Percentiles rank a stretch among this genome's conserved stretches.
These are phyloP conservation scores for Casuarina glauca DNA, from an alignment of 306 rosid species.

Conservation along the genomic window DNA sequence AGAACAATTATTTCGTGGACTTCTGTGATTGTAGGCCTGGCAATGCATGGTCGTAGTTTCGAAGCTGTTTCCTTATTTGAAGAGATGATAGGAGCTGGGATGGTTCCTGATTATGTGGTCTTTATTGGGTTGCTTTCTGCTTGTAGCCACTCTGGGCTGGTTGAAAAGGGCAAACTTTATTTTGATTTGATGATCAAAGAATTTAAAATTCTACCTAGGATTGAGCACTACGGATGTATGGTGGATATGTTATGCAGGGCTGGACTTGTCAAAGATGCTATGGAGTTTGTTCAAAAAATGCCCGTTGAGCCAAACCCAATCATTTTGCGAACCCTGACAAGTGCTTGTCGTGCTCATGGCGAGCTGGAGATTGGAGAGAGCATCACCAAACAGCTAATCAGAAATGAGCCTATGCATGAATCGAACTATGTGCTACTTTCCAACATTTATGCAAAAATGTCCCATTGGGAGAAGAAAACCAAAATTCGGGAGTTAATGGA, in stretches of 20 bases:
- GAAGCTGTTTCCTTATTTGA: slow-evolving; percentile 72
- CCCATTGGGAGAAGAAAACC: slow-evolving; percentile 77
- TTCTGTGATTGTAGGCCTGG: slow-evolving; percentile 78
- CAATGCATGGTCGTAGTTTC: slow-evolving; percentile 81
- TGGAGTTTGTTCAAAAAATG: slow-evolving; percentile 64
- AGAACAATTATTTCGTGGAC: slow-evolving; percentile 89
- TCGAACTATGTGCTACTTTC: slow-evolving; percentile 83
- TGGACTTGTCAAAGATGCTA: slow-evolving; percentile 74
- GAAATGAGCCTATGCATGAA: slow-evolving; percentile 64
- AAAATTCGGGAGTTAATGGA: slow-evolving; percentile 81
- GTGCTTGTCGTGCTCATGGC: slow-evolving; percentile 71
- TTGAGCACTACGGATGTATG: slow-evolving; percentile 92
- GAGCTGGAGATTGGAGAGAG: slow-evolving; percentile 74
- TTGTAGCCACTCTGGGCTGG: slow-evolving; percentile 82
- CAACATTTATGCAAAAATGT: slow-evolving; percentile 77
- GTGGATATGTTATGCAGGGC: slow-evolving; percentile 88
- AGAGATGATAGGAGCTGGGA: slow-evolving; percentile 60
- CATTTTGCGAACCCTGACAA: slow-evolving; percentile 65
- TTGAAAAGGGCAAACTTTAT: slow-evolving; percentile 63
- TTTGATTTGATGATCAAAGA: slow-evolving; percentile 54
- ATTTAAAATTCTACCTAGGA: slow-evolving; percentile 60
- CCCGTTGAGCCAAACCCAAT: slow-evolving; percentile 72
- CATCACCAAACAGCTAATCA: slow-evolving; percentile 58
- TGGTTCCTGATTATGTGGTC: slow-evolving; percentile 74
- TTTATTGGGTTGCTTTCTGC: slow-evolving; percentile 87